Base-by-base conservation (phyloP, 1,139 yeast genomes). In the Yamadazyma atmosphaerica region DNA sequence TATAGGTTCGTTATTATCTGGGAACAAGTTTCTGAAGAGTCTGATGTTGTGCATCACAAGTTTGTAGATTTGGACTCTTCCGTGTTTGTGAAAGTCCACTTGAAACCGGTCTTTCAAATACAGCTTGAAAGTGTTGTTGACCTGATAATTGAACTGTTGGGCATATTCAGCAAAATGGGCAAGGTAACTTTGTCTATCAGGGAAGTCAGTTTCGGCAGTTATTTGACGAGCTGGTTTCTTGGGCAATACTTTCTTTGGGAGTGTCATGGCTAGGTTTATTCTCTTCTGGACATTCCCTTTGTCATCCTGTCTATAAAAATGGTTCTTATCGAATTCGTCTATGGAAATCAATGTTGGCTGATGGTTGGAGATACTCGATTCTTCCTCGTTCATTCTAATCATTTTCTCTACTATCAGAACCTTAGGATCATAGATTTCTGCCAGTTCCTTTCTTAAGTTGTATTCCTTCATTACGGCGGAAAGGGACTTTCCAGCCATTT, bases 371-470 rank as follows among this genome's bases (percentile, higher is more conserved):
- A 11, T 15, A 9, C 15, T 24, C 2, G 38, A 30, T 24, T 39
- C 46, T 8, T 43, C 42, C 30, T 45, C 48, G 14, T 43, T 51
- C 38, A 58, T 50, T 17, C 55, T 39, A 9, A 56, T 41, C 9
- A 55, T 24, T 28, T 52, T 50, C 32, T 58, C 60, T 11, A 56
- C 50, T 19, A 49, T 45, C n/a, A 43, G 50, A 1, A 43, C 33
- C 12, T 47, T 42, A n/a, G 47, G 43, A 29, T 56, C 56, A 9
- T 37, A 41, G 22, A 42, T 42, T 24, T 11, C 11, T 8, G 21
- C 17, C 29, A 4, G 16, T 34, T 39, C 8, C 44, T 34, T 9
- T 33, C 28, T 3, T 39, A 5, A 6, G n/a, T 28, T 28, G 12
- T 28, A 16, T 9, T 23, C 13, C 36, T 44, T n/a, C 27, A 28